Percentiles rank a stretch among this genome's conserved stretches.
Evolutionary conservation across 1,284 basidiomycete genomes (phyloP).

Genomic region (Sanguinoderma infundibulare): DNA sequence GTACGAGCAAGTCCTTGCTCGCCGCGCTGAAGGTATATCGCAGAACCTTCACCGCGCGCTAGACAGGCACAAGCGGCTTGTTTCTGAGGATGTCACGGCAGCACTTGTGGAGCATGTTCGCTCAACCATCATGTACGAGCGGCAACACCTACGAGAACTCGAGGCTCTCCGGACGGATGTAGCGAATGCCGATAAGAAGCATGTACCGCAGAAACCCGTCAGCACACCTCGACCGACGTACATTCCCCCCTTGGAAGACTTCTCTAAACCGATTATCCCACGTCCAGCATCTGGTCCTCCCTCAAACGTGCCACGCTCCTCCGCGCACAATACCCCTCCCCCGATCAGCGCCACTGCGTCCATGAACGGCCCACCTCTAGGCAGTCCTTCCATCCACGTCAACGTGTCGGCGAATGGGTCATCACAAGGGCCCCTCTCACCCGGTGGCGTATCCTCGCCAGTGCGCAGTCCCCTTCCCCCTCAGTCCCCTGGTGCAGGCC

Average conservation of each 20-base stretch:
- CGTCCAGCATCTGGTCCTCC: conserved; percentile 37
- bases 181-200: conserved; percentile 65
- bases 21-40: conserved; percentile 87
- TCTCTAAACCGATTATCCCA: conserved; percentile 44
- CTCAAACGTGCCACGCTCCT: conserved; percentile 15
- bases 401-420: conserved; percentile 6
- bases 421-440: conserved; percentile 8
- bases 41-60: conserved; percentile 88
- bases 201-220: conserved; percentile 47
- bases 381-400: conserved; percentile 4
- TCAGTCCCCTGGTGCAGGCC: conserved; percentile 58
- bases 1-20: conserved; percentile 82
- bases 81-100: conserved; percentile 88
- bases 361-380: conserved; percentile 19
- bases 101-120: conserved; percentile 91
- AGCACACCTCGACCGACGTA: conserved; percentile 61
- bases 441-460: conserved; percentile 16
- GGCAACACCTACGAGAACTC: conserved; percentile 84
- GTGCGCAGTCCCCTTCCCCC: conserved; percentile 36
- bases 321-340: conserved; percentile 14
- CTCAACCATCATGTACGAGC: conserved; percentile 89
- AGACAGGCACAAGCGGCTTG: conserved; percentile 79
- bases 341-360: conserved; percentile 15
- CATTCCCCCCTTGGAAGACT: conserved; percentile 70
- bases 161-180: conserved; percentile 85